phyloP scores from a whole-genome alignment of 345 rosid species.

The Adansonia digitata region DNA sequence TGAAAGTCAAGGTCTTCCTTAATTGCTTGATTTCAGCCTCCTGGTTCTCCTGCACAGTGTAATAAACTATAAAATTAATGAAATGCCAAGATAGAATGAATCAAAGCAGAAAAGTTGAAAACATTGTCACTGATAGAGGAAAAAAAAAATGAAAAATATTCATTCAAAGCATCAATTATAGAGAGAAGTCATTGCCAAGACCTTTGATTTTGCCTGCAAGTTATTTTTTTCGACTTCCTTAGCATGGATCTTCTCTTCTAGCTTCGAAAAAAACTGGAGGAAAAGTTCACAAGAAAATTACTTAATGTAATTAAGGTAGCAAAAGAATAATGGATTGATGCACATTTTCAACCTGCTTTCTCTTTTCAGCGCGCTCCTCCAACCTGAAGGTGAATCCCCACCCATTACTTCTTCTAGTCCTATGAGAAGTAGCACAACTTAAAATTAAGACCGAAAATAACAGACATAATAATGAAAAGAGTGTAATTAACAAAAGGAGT shows the following conservation, averaged over 20 bases:
- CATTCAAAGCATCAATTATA: background rate
- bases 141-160: background rate
- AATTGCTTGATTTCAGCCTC: conserved; percentile 84
- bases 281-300: conserved; percentile 7
- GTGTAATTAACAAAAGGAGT: background rate
- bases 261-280: conserved; percentile 73
- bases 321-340: background rate
- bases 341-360: conserved; percentile 61
- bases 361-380: conserved; percentile 90
- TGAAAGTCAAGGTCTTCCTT: conserved; percentile 88
- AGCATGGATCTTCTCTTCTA: conserved; percentile 92
- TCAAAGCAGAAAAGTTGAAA: background rate
- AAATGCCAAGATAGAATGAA: background rate
- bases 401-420: conserved; percentile 45
- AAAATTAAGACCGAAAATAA: conserved; percentile 4
- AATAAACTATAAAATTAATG: background rate
- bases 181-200: conserved; percentile 16
- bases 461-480: background rate
- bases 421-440: conserved; percentile 58
- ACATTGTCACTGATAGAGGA: background rate
- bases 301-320: background rate
- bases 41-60: conserved; percentile 64
- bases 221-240: conserved; percentile 71
- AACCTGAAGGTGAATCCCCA: conserved; percentile 84
- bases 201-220: conserved; percentile 92